Base-by-base conservation (phyloP, 805 yeast genomes). In the Ogataea pignaliae region DNA sequence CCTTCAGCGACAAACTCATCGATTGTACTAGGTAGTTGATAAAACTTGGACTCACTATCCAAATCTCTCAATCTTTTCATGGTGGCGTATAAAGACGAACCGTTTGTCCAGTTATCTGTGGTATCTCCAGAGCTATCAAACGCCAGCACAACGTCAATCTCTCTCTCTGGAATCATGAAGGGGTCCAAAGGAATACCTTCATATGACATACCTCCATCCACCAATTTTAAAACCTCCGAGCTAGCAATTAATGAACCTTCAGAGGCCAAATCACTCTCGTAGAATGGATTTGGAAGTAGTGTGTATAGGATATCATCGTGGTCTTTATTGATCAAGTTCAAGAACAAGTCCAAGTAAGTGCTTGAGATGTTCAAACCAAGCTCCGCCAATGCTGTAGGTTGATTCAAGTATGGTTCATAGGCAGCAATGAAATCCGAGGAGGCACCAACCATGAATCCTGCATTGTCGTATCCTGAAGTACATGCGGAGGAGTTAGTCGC, bases 361-460 rank as follows among this genome's bases (percentile, higher is more conserved):
- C 43, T 17, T 21, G 56, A 46, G 14, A 58, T 21, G 21, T 46
- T 39, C 9, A 54, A 21, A 13, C 63, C 64, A 18, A 57, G 26
- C 5, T 29, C 41, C 11, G 50, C 16, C 13, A 47, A 29, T 4
- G 39, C 40, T 8, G 45, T 31, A 30, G 54, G 42, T n/a, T 45
- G 53, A 2, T 41, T 26, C 13, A 58, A 41, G 10, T 30, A 36
- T 6, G 32, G 32, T 32, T 44, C 43, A 36, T 45, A 54, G 11
- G 36, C 46, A 10, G 59, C 52, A 68, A 88, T 83, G 37, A 86
- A 64, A 3, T 88, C 73, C 3, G 93, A 81, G 2, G 95, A 85
- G 7, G 93, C 76, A 17, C 90, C 96, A 62, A 85, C 66, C 21
- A 86, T 59, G 54, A 79, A 88, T 3, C 93, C 91, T 14, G 83